Evolutionary conservation across 2,329 filamentous ascomycete species (phyloP).

Genomic region (Ceratocystis colombiana): DNA sequence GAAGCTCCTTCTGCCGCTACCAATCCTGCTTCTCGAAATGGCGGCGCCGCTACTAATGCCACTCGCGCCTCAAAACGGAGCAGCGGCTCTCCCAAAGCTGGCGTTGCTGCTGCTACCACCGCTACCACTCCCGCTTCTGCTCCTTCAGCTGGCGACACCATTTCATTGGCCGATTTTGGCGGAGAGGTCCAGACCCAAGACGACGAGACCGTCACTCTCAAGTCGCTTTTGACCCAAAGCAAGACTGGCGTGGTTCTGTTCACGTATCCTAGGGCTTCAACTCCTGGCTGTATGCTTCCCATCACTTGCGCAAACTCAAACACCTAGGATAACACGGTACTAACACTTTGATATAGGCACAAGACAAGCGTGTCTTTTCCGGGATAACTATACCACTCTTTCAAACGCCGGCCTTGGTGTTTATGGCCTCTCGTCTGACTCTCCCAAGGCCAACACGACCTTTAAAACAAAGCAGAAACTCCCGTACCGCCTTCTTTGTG

Average conservation of each 20-base stretch:
- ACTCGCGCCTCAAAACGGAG: not conserved
- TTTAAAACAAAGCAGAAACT: constrained; percentile 90
- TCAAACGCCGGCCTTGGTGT: constrained; percentile 72
- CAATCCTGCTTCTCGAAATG: not conserved
- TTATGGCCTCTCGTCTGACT: constrained; percentile 82
- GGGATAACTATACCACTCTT: constrained; percentile 68
- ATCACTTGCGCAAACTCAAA: not conserved
- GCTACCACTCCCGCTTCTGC: not conserved
- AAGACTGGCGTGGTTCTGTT: constrained; percentile 81
- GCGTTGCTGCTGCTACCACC: not conserved
- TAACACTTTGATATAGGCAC: constrained; percentile 53
- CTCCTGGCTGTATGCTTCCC: constrained; percentile 70
- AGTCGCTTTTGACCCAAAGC: constrained; percentile 71
- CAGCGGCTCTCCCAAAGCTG: not conserved
- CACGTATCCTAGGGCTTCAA: constrained; percentile 91
- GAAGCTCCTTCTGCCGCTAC: constrained; percentile 28
- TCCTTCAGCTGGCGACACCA: constrained; percentile 42
- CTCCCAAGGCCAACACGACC: constrained; percentile 79
- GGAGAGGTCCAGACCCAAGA: constrained; percentile 77
- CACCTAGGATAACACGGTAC: not conserved
- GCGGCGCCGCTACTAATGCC: not conserved
- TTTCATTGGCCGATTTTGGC: constrained; percentile 51
- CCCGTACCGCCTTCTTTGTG: constrained; percentile 79
- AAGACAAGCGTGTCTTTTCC: constrained; percentile 85
- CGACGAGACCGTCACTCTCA: constrained; percentile 66